Conservation (phyloP, 108 stramenopile genomes). For the Poteriospumella lacustris region DNA sequence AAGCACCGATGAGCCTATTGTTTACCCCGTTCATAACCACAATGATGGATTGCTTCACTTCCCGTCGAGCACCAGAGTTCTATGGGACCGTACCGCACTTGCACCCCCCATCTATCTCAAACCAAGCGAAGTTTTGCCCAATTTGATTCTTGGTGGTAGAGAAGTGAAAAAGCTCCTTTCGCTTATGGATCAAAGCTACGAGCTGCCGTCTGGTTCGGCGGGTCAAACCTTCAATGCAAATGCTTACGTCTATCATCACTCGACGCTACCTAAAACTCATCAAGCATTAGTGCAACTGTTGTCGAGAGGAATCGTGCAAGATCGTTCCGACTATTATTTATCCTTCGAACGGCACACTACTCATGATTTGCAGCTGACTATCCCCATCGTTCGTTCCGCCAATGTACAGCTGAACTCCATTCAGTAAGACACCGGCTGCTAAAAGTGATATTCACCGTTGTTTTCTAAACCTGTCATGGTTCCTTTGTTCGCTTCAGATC, state of each 20-base stretch:
- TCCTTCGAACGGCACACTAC: neutral
- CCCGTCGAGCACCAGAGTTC: neutral
- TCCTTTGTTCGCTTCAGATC: neutral
- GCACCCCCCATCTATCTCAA: neutral
- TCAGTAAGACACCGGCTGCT: neutral
- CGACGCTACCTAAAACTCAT: neutral
- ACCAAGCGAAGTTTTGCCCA: too few relatives aligned
- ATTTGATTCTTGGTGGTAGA: neutral
- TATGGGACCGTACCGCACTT: neutral
- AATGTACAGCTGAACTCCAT: neutral
- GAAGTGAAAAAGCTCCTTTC: neutral
- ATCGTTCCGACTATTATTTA: too few relatives aligned
- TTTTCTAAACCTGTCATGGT: neutral
- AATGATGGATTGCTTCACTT: too few relatives aligned
- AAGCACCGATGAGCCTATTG: too few relatives aligned
- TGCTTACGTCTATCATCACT: neutral
- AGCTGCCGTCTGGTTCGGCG: neutral
- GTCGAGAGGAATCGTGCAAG: too few relatives aligned
- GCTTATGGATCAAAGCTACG: neutral
- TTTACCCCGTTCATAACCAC: too few relatives aligned
- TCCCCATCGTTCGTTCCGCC: neutral
- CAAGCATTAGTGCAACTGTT: too few relatives aligned
- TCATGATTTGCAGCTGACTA: neutral
- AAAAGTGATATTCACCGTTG: neutral
- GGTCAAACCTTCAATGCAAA: neutral